Evolutionary conservation across 83 land plant genomes (phyloP).

Genomic region (Picea mariana): DNA sequence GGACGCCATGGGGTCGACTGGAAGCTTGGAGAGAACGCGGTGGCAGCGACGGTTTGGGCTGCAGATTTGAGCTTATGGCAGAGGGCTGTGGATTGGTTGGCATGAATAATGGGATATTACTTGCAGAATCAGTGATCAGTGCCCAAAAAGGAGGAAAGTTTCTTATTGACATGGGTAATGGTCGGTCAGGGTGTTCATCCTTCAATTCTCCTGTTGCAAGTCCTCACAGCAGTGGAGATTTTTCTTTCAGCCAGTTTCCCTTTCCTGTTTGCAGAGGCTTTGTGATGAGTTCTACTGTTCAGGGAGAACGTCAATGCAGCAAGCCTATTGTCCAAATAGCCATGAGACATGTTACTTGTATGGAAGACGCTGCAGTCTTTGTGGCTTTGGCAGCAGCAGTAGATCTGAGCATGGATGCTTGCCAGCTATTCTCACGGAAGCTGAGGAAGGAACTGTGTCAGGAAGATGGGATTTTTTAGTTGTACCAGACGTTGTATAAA

Average conservation of each 20-base stretch:
- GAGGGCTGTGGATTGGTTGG: slow-evolving; percentile 35
- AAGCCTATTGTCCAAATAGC: slow-evolving; percentile 67
- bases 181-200: slow-evolving; percentile 15
- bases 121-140: slow-evolving; percentile 56
- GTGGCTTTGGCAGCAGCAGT: slow-evolving; percentile 77
- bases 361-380: slow-evolving; percentile 80
- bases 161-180: slow-evolving; percentile 50
- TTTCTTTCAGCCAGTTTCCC: slow-evolving; percentile 37
- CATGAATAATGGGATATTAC: slow-evolving; percentile 32
- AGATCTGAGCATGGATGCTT: slow-evolving; percentile 83
- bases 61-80: slow-evolving; percentile 65
- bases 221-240: slow-evolving; percentile 76
- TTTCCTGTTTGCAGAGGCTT: slow-evolving; percentile 42
- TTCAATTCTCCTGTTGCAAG: slow-evolving; percentile 54
- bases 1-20: slow-evolving; percentile 18
- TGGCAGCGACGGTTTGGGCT: slow-evolving; percentile 59
- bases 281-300: slow-evolving; percentile 73
- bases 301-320: slow-evolving; percentile 60
- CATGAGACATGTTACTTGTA: slow-evolving; percentile 59
- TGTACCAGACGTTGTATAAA: not conserved
- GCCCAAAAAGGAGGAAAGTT: slow-evolving; percentile 70
- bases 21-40: slow-evolving; percentile 96
- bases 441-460: slow-evolving; percentile 64
- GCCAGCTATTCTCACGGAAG: slow-evolving; percentile 58
- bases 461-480: slow-evolving; percentile 1